phyloP scores from a whole-genome alignment of 176 grass and related monocot species.

The Otatea glauca region DNA sequence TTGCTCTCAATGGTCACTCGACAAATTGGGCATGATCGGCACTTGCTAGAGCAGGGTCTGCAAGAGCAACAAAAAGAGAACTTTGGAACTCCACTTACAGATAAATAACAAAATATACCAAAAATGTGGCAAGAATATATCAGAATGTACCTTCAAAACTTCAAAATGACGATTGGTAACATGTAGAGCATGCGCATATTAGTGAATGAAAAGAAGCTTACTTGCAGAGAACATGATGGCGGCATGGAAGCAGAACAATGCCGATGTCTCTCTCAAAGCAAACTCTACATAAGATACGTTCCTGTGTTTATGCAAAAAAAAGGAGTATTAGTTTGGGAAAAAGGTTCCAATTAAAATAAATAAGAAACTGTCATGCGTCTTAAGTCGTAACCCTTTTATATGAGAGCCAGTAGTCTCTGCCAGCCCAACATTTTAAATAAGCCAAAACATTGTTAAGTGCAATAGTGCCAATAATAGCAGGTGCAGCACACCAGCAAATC shows the following conservation, averaged over 20 bases:
- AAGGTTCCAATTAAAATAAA: neutral
- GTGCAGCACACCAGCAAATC: neutral
- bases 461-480: slow-evolving; percentile 11
- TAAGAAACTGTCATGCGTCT: neutral
- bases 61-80: slow-evolving; percentile 17
- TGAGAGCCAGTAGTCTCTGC: slow-evolving; percentile 5
- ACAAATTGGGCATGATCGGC: slow-evolving; percentile 64
- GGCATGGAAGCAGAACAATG: slow-evolving; percentile 65
- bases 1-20: slow-evolving; percentile 52
- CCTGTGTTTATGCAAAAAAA: slow-evolving; percentile 42
- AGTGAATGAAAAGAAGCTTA: slow-evolving; percentile 37
- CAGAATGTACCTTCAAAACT: neutral
- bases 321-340: neutral
- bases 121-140: neutral
- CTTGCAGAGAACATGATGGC: slow-evolving; percentile 76
- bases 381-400: slow-evolving; percentile 16
- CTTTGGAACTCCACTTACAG: neutral
- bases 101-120: neutral
- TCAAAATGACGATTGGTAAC: neutral
- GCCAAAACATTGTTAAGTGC: neutral
- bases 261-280: slow-evolving; percentile 71
- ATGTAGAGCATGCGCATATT: neutral
- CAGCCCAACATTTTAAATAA: slow-evolving; percentile 4
- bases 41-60: slow-evolving; percentile 59
- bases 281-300: slow-evolving; percentile 68